Conservation (phyloP, 192 early-diverging fungal species). For the Ambispora gerdemannii region DNA sequence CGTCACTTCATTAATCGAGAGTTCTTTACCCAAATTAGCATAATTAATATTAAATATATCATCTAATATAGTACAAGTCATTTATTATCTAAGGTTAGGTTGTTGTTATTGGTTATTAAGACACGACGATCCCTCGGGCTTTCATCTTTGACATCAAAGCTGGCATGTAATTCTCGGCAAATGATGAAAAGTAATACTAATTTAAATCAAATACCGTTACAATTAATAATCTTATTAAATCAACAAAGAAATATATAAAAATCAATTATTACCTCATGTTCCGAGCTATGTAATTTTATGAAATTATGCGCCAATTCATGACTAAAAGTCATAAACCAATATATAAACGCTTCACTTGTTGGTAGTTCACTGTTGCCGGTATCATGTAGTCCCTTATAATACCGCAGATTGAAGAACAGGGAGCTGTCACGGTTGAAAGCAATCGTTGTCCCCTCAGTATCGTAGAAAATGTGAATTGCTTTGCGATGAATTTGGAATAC, state of each 20-base stretch:
- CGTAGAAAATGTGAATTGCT: constrained; percentile 76
- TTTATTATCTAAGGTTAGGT: too few species aligned
- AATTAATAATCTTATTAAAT: not conserved
- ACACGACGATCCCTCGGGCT: too few species aligned
- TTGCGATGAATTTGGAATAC: constrained; percentile 63
- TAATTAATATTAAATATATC: too few species aligned
- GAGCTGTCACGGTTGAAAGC: constrained; percentile 75
- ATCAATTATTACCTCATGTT: constrained; percentile 60
- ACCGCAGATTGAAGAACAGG: constrained; percentile 83
- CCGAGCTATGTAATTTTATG: constrained; percentile 60
- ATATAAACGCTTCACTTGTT: constrained; percentile 48
- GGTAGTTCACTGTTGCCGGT: constrained; percentile 22
- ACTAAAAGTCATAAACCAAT: constrained; percentile 83
- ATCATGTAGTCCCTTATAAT: constrained; percentile 68
- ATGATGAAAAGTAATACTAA: constrained; percentile 74
- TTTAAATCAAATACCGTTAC: not conserved
- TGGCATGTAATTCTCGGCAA: constrained; percentile 64
- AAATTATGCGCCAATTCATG: constrained; percentile 86
- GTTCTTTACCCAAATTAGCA: too few species aligned
- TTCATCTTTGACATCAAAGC: constrained; percentile 29
- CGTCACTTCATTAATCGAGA: too few species aligned
- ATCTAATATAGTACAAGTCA: too few species aligned
- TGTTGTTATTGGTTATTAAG: too few species aligned
- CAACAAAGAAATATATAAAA: not conserved
- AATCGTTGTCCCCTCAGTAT: constrained; percentile 63